phyloP scores from a whole-genome alignment of 2,329 filamentous ascomycete genomes.

The Metarhizium humberi region DNA sequence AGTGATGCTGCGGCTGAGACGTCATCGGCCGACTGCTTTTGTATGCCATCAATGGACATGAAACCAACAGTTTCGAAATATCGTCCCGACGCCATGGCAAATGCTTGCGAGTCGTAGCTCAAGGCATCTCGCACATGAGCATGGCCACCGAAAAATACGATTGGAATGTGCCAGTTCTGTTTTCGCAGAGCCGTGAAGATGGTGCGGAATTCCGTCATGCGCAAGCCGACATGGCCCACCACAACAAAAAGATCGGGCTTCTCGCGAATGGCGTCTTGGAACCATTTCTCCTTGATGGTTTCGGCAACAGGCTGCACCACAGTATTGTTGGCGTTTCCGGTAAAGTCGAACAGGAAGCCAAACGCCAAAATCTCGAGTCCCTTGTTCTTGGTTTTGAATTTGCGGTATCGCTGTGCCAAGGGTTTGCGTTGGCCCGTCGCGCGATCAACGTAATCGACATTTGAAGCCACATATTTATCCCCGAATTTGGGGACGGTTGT shows the following conservation, averaged over 20 bases:
- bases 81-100: conserved; percentile 75
- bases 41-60: conserved; percentile 68
- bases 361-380: conserved; percentile 78
- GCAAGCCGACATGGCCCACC: conserved; percentile 73
- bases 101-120: conserved; percentile 67
- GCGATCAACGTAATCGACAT: conserved; percentile 77
- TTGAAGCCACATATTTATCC: conserved; percentile 77
- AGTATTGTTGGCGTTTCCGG: conserved; percentile 82
- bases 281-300: conserved; percentile 79
- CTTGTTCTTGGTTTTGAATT: conserved; percentile 86
- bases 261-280: conserved; percentile 73
- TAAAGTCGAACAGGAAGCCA: conserved; percentile 93
- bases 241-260: conserved; percentile 84
- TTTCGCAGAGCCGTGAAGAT: conserved; percentile 73
- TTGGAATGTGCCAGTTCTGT: conserved; percentile 70
- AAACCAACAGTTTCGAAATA: conserved; percentile 96
- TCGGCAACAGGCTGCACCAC: conserved; percentile 72
- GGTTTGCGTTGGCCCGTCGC: conserved; percentile 62
- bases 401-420: conserved; percentile 73
- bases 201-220: conserved; percentile 67
- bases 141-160: conserved; percentile 88
- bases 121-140: conserved; percentile 80
- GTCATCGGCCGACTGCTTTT: conserved; percentile 17
- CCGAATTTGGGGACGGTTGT: conserved; percentile 77
- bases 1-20: conserved; percentile 27